phyloP scores from a whole-genome alignment of 495 filamentous ascomycete genomes.

The Penicillium soppii region DNA sequence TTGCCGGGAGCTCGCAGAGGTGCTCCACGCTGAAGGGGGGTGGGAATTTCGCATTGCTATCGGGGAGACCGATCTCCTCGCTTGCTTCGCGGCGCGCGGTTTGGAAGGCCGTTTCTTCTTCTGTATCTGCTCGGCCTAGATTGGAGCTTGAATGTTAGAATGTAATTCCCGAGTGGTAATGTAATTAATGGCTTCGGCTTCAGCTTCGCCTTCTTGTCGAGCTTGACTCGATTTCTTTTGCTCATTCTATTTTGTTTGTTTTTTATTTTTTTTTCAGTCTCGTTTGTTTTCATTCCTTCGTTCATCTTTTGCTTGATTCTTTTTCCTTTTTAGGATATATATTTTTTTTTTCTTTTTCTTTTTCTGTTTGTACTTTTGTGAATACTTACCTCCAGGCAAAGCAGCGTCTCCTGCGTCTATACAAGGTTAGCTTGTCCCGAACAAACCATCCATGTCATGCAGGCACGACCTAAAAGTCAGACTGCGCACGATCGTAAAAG shows the following conservation, averaged over 20 bases:
- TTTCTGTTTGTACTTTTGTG: neutral
- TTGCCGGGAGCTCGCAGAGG: conserved; percentile 77
- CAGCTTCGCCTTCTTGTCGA: too few species aligned
- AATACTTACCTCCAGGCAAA: conserved; percentile 73
- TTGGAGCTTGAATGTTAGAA: conserved; percentile 2
- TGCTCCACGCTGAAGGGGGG: conserved; percentile 76
- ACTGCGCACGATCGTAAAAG: conserved; percentile 1
- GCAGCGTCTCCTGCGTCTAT: conserved; percentile 75
- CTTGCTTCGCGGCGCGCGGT: conserved; percentile 85
- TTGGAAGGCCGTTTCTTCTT: conserved; percentile 57
- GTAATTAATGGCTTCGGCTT: too few species aligned
- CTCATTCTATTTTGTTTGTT: too few species aligned
- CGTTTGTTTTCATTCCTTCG: too few species aligned
- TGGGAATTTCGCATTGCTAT: conserved; percentile 60
- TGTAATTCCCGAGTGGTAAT: neutral
- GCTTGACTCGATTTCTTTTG: too few species aligned
- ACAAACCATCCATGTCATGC: conserved; percentile 17
- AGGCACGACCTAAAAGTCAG: neutral
- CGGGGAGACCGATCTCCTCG: conserved; percentile 87
- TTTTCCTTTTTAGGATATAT: neutral
- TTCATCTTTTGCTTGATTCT: neutral
- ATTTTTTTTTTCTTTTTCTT: neutral
- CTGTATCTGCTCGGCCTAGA: conserved; percentile 49
- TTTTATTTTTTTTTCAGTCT: too few species aligned
- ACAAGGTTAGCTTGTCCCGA: conserved; percentile 12